These are phyloP conservation scores for Comarum palustre DNA, from an alignment of 306 rosid species.

Conservation along the genomic window DNA sequence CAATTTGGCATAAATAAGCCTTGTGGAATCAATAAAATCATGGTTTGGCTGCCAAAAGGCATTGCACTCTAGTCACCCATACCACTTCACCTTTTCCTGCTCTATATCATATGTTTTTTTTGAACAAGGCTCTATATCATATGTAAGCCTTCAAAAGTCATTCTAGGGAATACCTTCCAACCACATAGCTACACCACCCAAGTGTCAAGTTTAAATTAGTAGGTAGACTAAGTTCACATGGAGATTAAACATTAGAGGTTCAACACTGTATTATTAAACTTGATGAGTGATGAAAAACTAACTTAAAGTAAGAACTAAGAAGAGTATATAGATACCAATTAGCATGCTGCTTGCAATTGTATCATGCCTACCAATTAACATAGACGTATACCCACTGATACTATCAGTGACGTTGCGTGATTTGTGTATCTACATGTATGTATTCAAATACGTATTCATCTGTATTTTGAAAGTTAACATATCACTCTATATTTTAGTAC, in stretches of 20 bases:
- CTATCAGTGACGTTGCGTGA: too few relatives aligned
- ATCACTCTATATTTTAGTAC: too few relatives aligned
- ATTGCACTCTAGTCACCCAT: neutral
- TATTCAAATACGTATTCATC: too few relatives aligned
- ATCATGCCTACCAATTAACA: too few relatives aligned
- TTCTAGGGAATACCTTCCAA: constrained; percentile 7
- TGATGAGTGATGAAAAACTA: neutral
- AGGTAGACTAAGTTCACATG: neutral
- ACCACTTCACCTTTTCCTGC: constrained; percentile 4
- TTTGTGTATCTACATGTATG: too few relatives aligned
- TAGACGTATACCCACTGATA: too few relatives aligned
- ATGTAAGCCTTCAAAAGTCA: constrained; percentile 3
- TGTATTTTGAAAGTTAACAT: too few relatives aligned
- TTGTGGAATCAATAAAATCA: neutral
- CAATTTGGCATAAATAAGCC: constrained; percentile 3
- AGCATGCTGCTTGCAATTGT: too few relatives aligned
- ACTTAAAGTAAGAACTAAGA: neutral
- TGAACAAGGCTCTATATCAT: too few relatives aligned
- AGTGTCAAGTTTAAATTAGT: constrained; percentile 8
- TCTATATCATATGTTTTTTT: neutral
- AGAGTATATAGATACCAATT: neutral
- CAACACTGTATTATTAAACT: neutral
- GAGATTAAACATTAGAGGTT: neutral
- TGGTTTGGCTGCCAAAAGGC: constrained; percentile 5
- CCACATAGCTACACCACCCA: constrained; percentile 7